Evolutionary conservation across 2,329 filamentous ascomycete species (phyloP), one percentile per base, ranked within the genome.

Genomic region (Trichoderma sp.): DNA sequence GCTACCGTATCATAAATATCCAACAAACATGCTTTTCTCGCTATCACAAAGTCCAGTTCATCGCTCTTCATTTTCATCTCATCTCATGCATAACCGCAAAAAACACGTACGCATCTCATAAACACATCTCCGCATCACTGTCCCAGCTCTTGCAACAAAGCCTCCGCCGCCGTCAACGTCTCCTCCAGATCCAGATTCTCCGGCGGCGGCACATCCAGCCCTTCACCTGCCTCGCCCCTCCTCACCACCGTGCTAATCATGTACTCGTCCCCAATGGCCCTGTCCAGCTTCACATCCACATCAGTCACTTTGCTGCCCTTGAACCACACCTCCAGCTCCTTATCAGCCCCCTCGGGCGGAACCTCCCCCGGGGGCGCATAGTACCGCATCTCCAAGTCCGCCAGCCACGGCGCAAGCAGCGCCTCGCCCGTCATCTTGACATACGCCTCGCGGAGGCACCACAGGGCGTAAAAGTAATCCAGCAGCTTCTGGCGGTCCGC

Each of bases 371-470:
- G 89, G 60, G 89, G 86, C 62, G 83, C 81, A 64, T 92, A 91
- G 60, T 84, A 81, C 69, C 84, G 82, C 76, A 95, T 92, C 74
- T 94, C 90, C 10, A 94, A 81, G 61, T 91, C 86, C 62, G 82
- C 82, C 60, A 95, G 83, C 92, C 92, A 95, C 4, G 83, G 83
- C 0, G 92, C 92, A 10, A 94, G 82, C 69, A 95, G 83, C 0
- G 91, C 92, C 74, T 94, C 91, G 31, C 92, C 92, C 35, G 91
- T 92, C 81, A 95, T 89, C 85, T 94, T 95, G 79, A 94, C 89
- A 77, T 92, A 94, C 0, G 91, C 89, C 81, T 95, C 92, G 74
- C 92, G 89, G 77, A 93, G 85, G 77, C 90, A 92, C 90, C 92
- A 95, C 70, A 91, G 87, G 0, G 91, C 86, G 77, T 94, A 95